Evolutionary conservation across 163 green algal species (phyloP).

Genomic region (Chlamydomonas reinhardtii): DNA sequence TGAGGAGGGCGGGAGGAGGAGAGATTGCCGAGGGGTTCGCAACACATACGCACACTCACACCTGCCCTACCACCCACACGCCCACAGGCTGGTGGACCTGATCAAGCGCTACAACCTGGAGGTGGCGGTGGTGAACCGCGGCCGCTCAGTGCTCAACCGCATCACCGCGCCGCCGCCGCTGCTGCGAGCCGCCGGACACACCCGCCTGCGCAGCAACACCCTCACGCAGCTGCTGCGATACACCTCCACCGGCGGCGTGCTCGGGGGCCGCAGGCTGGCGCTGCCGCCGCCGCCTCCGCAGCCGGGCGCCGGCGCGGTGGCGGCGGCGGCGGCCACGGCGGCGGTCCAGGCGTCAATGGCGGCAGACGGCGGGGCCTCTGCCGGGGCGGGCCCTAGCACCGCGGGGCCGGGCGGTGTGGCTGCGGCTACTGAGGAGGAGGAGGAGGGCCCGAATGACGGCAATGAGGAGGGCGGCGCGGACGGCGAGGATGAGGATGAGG

Average conservation of each 20-base stretch:
- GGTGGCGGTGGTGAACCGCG: conserved; percentile 37
- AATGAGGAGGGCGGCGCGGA: not conserved
- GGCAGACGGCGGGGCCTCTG: not conserved
- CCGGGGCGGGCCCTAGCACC: not conserved
- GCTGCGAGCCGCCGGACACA: conserved; percentile 13
- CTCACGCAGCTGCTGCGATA: conserved; percentile 1
- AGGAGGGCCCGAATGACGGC: not conserved
- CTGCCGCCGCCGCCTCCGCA: not conserved
- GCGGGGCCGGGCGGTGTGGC: not conserved
- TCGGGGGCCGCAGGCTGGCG: not conserved
- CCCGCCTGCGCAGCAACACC: too few species aligned
- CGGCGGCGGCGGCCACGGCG: not conserved
- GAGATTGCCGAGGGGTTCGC: too few species aligned
- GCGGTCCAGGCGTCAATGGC: not conserved
- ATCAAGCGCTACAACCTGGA: conserved; percentile 46
- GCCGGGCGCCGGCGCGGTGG: not conserved
- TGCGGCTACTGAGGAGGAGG: not conserved
- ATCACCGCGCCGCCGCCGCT: conserved; percentile 48
- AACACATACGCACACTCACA: too few species aligned
- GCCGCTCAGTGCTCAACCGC: conserved; percentile 54
- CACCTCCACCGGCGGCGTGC: not conserved
- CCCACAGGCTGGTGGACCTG: conserved; percentile 50
- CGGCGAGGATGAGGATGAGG: not conserved
- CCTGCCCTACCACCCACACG: too few species aligned
- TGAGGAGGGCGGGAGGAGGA: not conserved